A percentile compares a stretch with the other conserved stretches of the same genome.
phyloP scores from a whole-genome alignment of 1,284 basidiomycete species.

The Phlebopus sp. region DNA sequence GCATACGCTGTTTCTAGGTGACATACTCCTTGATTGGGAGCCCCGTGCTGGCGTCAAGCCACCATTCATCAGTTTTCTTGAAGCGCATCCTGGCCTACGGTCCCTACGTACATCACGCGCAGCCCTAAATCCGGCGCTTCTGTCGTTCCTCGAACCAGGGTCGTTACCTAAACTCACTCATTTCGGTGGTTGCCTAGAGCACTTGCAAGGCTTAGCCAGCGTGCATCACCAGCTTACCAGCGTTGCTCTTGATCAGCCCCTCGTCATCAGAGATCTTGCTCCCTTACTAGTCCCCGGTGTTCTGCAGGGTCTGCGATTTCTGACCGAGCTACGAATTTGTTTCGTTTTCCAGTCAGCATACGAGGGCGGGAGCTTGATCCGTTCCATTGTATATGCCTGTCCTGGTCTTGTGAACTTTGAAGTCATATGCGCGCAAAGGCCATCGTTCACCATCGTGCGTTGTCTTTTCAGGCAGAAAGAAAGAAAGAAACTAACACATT shows the following conservation, averaged over 20 bases:
- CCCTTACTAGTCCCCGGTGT: slow-evolving; percentile 55
- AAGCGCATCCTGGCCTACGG: slow-evolving; percentile 55
- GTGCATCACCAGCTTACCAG: slow-evolving; percentile 44
- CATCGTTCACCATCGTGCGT: slow-evolving; percentile 67
- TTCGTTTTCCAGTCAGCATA: slow-evolving; percentile 71
- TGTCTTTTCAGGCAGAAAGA: neutral
- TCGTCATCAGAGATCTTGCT: slow-evolving; percentile 63
- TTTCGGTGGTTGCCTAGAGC: slow-evolving; percentile 50
- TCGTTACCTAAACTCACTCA: slow-evolving; percentile 50
- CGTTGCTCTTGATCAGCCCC: slow-evolving; percentile 60
- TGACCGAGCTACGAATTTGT: slow-evolving; percentile 56
- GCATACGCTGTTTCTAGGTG: slow-evolving; percentile 55
- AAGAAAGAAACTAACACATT: slow-evolving; percentile 5
- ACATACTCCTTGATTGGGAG: slow-evolving; percentile 57
- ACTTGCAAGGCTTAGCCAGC: slow-evolving; percentile 53
- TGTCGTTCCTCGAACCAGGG: slow-evolving; percentile 44
- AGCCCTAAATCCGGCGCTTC: slow-evolving; percentile 52
- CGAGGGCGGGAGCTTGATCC: slow-evolving; percentile 64
- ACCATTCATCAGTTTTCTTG: slow-evolving; percentile 64
- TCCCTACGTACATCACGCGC: slow-evolving; percentile 53
- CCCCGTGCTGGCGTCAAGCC: slow-evolving; percentile 39
- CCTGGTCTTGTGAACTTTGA: slow-evolving; percentile 60
- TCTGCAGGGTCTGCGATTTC: slow-evolving; percentile 49
- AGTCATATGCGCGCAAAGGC: slow-evolving; percentile 61
- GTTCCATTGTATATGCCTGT: slow-evolving; percentile 60